Base-by-base conservation (phyloP, 1,284 basidiomycete species). In the Trichosporon asahii region DNA sequence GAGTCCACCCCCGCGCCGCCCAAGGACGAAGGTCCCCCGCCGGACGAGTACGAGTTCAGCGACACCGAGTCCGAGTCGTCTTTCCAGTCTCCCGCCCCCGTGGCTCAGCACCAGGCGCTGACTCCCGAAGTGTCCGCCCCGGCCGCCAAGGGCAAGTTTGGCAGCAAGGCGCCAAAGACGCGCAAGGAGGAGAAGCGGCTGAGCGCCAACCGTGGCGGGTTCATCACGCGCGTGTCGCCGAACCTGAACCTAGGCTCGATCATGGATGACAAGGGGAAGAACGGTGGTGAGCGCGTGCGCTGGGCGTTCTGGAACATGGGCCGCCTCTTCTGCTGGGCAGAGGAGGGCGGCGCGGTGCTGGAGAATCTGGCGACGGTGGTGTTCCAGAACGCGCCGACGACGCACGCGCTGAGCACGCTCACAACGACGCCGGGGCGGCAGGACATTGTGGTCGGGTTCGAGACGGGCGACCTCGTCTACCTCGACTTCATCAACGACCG, bases 361-460 rank as follows among this genome's bases (percentile, higher is more conserved):
- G 95, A 97, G 82, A 90, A 94, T 23, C 85, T 98, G 31, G 88
- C 91, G 25, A 88, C 91, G 67, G 89, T 98, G 72, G 90, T 90
- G 29, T 98, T 98, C 83, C 89, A 91, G 64, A 88, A 90, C 8
- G 88, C 90, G 73, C 93, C 93, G 7, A 96, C 94, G 0, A 95
- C 94, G 76, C 93, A 97, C 80, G 92, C 86, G 76, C 89, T 97
- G 65, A 97, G 97, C 76, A 84, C 87, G 15, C 84, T 88, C 8
- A 98, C 82, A 2, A 76, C 76, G 64, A 77, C 76, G 11, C 85
- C 90, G 4, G 91, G 93, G 66, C 88, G 89, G 60, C 85, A 98
- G 49, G 97, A 99, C 79, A 87, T 98, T 12, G 87, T 98, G 68
- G 91, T 99, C 76, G 96, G 96, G 2, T 98, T 99, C 79, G 88